Base-by-base conservation (phyloP, 2,329 filamentous ascomycete genomes). In the Exophiala calicioides region DNA sequence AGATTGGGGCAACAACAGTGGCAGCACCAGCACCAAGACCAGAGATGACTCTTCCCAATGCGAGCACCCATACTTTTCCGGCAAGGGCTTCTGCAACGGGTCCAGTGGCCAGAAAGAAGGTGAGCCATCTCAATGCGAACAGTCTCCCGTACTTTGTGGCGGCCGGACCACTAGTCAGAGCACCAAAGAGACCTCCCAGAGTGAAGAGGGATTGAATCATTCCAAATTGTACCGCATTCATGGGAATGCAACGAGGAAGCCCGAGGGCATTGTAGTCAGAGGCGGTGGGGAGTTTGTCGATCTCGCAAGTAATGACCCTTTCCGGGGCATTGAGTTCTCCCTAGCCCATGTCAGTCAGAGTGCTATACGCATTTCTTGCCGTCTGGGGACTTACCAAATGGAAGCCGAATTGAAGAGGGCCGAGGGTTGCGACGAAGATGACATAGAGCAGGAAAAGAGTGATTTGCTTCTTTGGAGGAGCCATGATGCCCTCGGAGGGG, bases 241-340 rank as follows among this genome's bases (percentile, higher is more conserved):
- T 97, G 46, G 84, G 85, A 42, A 98, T 91, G 64, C 93, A 98
- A 72, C 87, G 82, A 82, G 62, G 44, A 30, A 55, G 40, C 45
- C 44, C 44, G 29, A 50, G 39, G 23, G 58, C 52, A 53, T 60
- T 44, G 59, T 62, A 57, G 27, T 24, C 38, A 6, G 21, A 13
- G n/a, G 21, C 10, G 56, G 32, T 60, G 26, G 66, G 62, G 9
- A 64, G 63, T 52, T 79, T 73, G 56, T 79, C 76, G 56, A 80
- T 82, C 59, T 81, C 82, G 72, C 91, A 97, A 47, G 87, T 93
- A 60, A 97, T 86, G 62, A 93, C 88, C 74, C 90, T 84, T 77
- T 96, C 85, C 8, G 93, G 93, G 7, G 91, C 89, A 67, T 98
- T 98, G 52, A 98, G 80, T 68, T 97, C 93, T 59, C 90, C 88